Conservation (phyloP, 192 early-diverging fungal species). For the Linnemannia elongata region DNA sequence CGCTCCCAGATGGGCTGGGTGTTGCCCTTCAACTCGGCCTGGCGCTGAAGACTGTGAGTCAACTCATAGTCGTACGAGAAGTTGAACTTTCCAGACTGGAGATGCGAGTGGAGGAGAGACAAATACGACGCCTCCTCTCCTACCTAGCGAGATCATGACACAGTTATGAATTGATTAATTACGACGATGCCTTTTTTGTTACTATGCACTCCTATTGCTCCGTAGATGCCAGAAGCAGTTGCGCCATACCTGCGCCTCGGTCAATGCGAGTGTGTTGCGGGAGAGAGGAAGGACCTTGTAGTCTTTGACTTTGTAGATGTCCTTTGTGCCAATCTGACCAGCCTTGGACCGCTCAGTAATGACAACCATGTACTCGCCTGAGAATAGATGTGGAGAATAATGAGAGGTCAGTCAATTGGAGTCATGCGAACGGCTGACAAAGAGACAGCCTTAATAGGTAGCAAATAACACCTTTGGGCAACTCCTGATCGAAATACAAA, state of each 20-base stretch:
- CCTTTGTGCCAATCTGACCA: constrained; percentile 69
- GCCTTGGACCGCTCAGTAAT: constrained; percentile 76
- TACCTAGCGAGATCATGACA: constrained; percentile 36
- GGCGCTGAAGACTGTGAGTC: constrained; percentile 87
- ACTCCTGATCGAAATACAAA: not conserved
- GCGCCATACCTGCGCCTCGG: constrained; percentile 60
- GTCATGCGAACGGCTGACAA: not conserved
- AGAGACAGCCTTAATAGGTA: not conserved
- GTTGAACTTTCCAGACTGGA: constrained; percentile 68
- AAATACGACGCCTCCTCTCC: constrained; percentile 64
- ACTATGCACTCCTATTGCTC: not conserved
- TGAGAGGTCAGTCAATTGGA: not conserved
- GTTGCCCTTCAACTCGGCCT: constrained; percentile 60
- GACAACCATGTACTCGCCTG: constrained; percentile 84
- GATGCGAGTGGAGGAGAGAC: constrained; percentile 61
- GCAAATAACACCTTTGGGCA: not conserved
- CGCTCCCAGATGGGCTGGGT: constrained; percentile 64
- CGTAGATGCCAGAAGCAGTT: not conserved
- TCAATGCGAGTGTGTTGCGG: constrained; percentile 47
- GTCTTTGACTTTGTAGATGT: constrained; percentile 75
- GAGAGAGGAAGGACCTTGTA: constrained; percentile 69
- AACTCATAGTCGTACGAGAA: constrained; percentile 92
- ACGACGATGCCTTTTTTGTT: not conserved
- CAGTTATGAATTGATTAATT: not conserved
- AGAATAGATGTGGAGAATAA: not conserved